Base-by-base conservation (phyloP, 2,329 filamentous ascomycete species). In the Stachybotrys chlorohalonatus region DNA sequence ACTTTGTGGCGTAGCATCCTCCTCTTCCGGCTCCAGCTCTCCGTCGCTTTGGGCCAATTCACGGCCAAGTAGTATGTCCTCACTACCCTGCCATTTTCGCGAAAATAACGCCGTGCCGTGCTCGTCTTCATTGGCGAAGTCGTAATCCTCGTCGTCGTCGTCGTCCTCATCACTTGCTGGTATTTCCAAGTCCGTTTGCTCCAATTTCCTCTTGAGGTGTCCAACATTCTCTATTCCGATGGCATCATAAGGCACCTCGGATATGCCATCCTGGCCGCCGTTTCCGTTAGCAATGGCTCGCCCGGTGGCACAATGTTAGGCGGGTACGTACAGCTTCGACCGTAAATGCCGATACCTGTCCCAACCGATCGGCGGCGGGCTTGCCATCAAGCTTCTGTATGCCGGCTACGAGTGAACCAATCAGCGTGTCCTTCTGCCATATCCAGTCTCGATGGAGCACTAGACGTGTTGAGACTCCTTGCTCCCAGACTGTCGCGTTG, bases 401-500 rank as follows among this genome's bases (percentile, higher is more conserved):
- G 52, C 84, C 84, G 11, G 78, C 82, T 60, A 88, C 76, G 55
- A 82, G 78, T 48, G 81, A 69, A 60, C 78, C 76, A 56, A 75
- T 74, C 30, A 75, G 71, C 16, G 68, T 70, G 49, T 71, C 70
- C 48, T 71, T 70, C 53, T 72, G 70, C 71, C 77, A 81, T 57
- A 75, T 79, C 81, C 83, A 92, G 71, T 96, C 90, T 63, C 87
- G 81, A 68, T 94, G 95, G 39, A 96, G 70, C 30, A 87, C 86
- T 57, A 96, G 68, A 53, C 90, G 80, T 47, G 84, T 88, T 57
- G 83, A 82, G 45, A 96, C 75, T 36, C 84, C 86, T 59, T 83
- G 84, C 57, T 96, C 91, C 92, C 92, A 96, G 47, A 87, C 82
- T 17, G 77, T 78, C 13, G 87, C 85, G 55, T 86, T 86, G 58